Evolutionary conservation across 2,329 filamentous ascomycete species (phyloP).

Genomic region (Incumbomyces delicatus): DNA sequence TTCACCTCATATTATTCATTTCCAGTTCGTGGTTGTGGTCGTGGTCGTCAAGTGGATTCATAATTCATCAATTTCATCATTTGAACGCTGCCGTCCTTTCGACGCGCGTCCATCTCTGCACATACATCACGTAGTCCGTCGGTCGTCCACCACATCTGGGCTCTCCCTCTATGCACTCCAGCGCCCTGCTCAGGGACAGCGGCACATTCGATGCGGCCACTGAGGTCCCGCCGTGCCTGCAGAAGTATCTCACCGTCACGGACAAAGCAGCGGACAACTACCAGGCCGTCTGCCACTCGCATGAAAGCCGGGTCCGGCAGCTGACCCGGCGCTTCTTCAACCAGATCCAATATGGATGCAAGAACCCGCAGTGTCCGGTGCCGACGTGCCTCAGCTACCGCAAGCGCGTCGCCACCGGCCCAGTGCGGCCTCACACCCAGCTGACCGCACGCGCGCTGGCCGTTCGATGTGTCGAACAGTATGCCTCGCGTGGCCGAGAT

Average conservation of each 20-base stretch:
- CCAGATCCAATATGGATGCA: conserved; percentile 76
- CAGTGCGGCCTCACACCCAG: conserved; percentile 67
- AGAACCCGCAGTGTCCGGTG: conserved; percentile 56
- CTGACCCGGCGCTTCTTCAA: conserved; percentile 48
- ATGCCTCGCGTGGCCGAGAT: conserved; percentile 43
- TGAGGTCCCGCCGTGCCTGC: conserved; percentile 1
- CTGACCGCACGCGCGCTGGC: conserved; percentile 75
- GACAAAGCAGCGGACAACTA: conserved; percentile 24
- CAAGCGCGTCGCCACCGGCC: conserved; percentile 56
- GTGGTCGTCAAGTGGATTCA: too few relatives aligned
- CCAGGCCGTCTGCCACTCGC: neutral
- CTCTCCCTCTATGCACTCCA: neutral
- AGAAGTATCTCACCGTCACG: conserved; percentile 23
- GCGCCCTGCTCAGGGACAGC: neutral
- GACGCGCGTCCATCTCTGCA: too few relatives aligned
- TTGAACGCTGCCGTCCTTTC: too few relatives aligned
- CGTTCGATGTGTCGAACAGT: conserved; percentile 65
- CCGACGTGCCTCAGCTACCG: conserved; percentile 74
- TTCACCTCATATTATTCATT: too few relatives aligned
- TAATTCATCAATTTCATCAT: too few relatives aligned
- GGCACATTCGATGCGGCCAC: neutral
- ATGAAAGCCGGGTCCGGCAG: conserved; percentile 19
- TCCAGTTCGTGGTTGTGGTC: too few relatives aligned
- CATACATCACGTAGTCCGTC: too few relatives aligned
- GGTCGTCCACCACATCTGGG: too few relatives aligned